Evolutionary conservation across 805 yeast species (phyloP), one percentile per base, ranked within the genome.

Genomic region (Nakazawaea holstii): DNA sequence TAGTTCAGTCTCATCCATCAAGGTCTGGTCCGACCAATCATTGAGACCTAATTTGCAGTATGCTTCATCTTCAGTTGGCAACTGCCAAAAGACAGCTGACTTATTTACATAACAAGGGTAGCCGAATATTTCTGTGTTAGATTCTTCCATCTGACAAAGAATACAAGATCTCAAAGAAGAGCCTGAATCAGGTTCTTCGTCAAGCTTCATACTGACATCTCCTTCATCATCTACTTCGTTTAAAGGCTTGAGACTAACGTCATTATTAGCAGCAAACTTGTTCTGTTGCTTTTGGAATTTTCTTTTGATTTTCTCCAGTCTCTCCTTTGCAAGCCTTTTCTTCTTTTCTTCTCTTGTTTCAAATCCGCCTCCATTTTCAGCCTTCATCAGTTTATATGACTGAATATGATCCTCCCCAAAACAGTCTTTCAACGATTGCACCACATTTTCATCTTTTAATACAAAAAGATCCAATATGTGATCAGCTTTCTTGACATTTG

Each of bases 261-360:
- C 57, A 50, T 76, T 74, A 24, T 70, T 63, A 30, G 58, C 64
- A 52, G 73, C 59, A 45, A 78, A 79, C 38, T 64, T 60, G 24
- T 64, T 59, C 46, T 79, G 68, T 53, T 77, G 81, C 48, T 72
- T 81, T 20, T 78, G 76, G 70, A 86, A 79, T 56, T 77, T 82
- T 27, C 72, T 74, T 71, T 84, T 59, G 8, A 85, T 72, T 54
- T 75, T 82, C 38, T 75, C 76, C 57, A 80, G 85, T 46, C 88
- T 72, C 51, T 76, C 75, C 49, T 79, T 73, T 2, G 87, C 87
- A n/a, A 76, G 46, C 50, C 82, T 64, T 59, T 73, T 80, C 49
- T 70, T 72, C 41, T 75, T 72, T 35, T 81, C 87, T 32, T 69
- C 57, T 49, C 78, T 82, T 7, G 81, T 73, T 58, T 82, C 87